These are phyloP conservation scores for Hanseniaspora thailandica DNA, from an alignment of 805 yeast genomes.

Conservation along the genomic window DNA sequence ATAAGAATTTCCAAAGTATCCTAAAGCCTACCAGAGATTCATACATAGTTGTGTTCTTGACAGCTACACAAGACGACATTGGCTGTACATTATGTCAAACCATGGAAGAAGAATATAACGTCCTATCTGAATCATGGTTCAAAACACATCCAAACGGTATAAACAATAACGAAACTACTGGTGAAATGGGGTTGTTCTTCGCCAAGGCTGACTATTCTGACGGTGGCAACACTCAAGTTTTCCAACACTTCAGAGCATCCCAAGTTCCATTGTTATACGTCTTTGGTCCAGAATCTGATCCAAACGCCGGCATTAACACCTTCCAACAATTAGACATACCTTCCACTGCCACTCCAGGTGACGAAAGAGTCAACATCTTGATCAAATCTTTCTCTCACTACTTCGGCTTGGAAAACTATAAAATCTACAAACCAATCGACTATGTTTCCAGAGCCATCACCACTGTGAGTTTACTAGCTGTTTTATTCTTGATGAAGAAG, in stretches of 20 bases:
- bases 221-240: conserved; percentile 38
- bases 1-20: conserved; percentile 44
- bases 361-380: conserved; percentile 27
- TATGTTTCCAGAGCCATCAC: conserved; percentile 30
- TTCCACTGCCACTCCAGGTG: conserved; percentile 24
- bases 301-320: conserved; percentile 31
- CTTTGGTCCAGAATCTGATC: conserved; percentile 40
- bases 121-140: conserved; percentile 53
- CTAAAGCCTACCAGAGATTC: conserved; percentile 57
- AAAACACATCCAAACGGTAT: conserved; percentile 44
- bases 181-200: conserved; percentile 43
- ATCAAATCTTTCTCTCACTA: conserved; percentile 23
- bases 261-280: conserved; percentile 70
- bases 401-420: conserved; percentile 24
- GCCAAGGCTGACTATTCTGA: conserved; percentile 62
- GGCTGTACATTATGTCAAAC: conserved; percentile 67
- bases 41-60: conserved; percentile 54
- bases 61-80: conserved; percentile 62
- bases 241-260: conserved; percentile 37
- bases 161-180: conserved; percentile 19
- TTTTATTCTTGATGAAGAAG: conserved; percentile 28
- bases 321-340: conserved; percentile 28
- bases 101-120: conserved; percentile 52
- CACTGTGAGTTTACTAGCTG: conserved; percentile 28
- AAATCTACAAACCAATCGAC: conserved; percentile 29